Evolutionary conservation across 441 rosid species (phyloP).

Genomic region (Erodium texanum): DNA sequence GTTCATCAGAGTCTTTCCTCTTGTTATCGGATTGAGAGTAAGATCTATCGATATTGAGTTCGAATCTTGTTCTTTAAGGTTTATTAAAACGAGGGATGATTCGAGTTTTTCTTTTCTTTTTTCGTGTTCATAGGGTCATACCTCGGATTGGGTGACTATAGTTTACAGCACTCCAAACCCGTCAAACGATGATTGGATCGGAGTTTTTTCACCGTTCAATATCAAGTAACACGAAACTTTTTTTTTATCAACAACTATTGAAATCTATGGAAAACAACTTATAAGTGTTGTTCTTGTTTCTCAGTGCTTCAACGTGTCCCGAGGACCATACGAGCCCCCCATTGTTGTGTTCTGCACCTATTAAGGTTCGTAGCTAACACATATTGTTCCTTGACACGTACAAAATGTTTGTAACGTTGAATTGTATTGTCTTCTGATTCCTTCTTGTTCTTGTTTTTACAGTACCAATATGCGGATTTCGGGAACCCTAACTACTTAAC

Average conservation of each 20-base stretch:
- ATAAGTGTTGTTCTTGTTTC: slow-evolving; percentile 6
- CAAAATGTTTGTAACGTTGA: too few species aligned
- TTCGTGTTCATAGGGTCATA: slow-evolving; percentile 49
- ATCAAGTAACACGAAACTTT: slow-evolving; percentile 49
- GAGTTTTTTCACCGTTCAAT: slow-evolving; percentile 79
- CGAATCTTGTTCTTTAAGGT: background rate
- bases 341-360: slow-evolving; percentile 54
- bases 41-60: too few species aligned
- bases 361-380: slow-evolving; percentile 40
- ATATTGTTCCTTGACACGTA: too few species aligned
- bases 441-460: slow-evolving; percentile 16
- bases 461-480: slow-evolving; percentile 73
- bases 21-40: slow-evolving; percentile 52
- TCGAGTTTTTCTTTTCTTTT: background rate
- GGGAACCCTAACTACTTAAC: slow-evolving; percentile 38
- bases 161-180: slow-evolving; percentile 44
- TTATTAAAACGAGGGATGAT: background rate
- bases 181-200: slow-evolving; percentile 74
- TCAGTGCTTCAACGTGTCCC: slow-evolving; percentile 49
- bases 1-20: slow-evolving; percentile 48
- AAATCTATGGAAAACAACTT: too few species aligned
- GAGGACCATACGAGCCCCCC: slow-evolving; percentile 45
- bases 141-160: slow-evolving; percentile 46
- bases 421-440: too few species aligned
- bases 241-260: too few species aligned